Percentiles rank a stretch among this genome's conserved stretches.
Conservation (phyloP, 441 rosid species). For the Adansonia rubrostipa region DNA sequence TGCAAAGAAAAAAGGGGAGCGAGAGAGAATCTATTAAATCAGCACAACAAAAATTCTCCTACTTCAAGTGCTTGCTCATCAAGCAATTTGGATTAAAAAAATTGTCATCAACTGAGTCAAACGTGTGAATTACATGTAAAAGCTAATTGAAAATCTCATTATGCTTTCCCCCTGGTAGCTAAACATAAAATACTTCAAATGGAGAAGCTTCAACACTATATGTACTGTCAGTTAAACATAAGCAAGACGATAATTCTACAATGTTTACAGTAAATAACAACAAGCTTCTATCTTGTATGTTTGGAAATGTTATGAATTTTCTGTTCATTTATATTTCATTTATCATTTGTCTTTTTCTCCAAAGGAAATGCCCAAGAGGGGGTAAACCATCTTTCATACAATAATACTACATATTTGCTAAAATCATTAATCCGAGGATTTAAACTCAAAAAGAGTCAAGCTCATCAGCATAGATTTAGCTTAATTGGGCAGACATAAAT, state of each 20-base stretch:
- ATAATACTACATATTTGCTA: neutral
- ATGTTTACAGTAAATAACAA: neutral
- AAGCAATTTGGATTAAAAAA: neutral
- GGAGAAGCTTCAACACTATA: neutral
- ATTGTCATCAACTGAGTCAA: neutral
- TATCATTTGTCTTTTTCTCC: neutral
- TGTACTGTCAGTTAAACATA: constrained; percentile 6
- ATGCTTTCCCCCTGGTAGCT: neutral
- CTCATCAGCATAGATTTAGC: neutral
- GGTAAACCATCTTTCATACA: neutral
- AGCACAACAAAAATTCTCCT: neutral
- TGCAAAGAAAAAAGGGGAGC: neutral
- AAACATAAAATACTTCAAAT: constrained; percentile 18
- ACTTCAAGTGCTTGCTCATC: constrained; percentile 1
- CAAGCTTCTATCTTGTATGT: neutral
- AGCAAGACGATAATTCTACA: neutral
- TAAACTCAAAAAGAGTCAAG: neutral
- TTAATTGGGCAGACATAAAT: neutral
- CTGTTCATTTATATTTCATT: neutral
- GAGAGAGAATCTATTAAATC: neutral
- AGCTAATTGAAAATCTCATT: constrained; percentile 15
- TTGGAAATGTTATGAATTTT: neutral
- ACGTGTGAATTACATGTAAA: neutral
- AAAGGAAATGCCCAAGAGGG: neutral
- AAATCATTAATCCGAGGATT: neutral